Base-by-base conservation (phyloP, 1,139 yeast species). In the Yamadazyma friedrichii region DNA sequence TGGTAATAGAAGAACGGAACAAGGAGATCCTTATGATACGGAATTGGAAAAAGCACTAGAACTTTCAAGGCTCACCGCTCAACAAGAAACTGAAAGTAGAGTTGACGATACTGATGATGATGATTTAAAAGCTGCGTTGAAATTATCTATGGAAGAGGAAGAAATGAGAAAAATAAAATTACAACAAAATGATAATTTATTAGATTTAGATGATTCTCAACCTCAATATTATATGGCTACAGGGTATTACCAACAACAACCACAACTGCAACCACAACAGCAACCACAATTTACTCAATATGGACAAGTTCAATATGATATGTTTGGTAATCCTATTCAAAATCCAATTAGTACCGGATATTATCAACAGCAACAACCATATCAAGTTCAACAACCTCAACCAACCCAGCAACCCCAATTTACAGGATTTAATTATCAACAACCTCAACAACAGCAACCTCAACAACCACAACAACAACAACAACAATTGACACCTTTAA, bases 101-200 rank as follows among this genome's bases (percentile, higher is more conserved):
- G 42, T 51, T 28, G 49, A 53, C 27, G 49, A 40, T 9, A 51
- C 44, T 37, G 89, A 82, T 44, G 91, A 85, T 52, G 87, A 85
- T 22, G 95, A 88, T 35, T 70, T 91, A 48, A 80, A 79, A 47
- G 82, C 86, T 38, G 98, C 98, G 1, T 73, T 91, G 49, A 83
- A 84, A 62, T 75, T 93, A 53, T 84, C 94, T 31, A 71, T 83
- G 59, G 97, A 89, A 63, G 98, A 93, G 58, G 96, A 89, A 54
- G 94, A 84, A 61, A 73, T 84, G 75, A 77, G 82, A 55, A 78
- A 75, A 52, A 67, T 70, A 49, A 71, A 67, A 46, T 69, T 66
- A 41, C 62, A 62, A 39, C 79, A 76, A 45, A 69, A 72, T 48
- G 67, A 65, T 31, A 81, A 81, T 54, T 63, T 81, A 43, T 62